Conservation (phyloP, 345 rosid species). For the Excoecaria agallocha region DNA sequence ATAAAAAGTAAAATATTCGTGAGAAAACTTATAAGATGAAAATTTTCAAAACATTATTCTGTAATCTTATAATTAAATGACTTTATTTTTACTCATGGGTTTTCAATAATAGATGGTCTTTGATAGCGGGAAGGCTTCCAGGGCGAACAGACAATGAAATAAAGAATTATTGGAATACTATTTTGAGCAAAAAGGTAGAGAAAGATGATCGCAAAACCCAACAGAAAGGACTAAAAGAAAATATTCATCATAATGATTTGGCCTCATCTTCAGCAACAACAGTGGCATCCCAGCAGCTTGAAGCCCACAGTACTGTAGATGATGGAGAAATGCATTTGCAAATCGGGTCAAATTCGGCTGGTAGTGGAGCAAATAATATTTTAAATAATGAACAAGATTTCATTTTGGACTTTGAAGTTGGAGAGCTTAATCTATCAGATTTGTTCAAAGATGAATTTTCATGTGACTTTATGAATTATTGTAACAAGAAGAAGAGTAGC, state of each 20-base stretch:
- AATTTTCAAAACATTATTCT: too few relatives aligned
- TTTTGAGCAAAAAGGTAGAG: neutral
- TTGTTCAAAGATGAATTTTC: neutral
- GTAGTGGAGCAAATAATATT: too few relatives aligned
- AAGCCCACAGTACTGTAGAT: neutral
- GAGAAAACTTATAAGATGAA: too few relatives aligned
- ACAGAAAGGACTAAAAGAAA: too few relatives aligned
- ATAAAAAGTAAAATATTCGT: too few relatives aligned
- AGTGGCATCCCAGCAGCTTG: neutral
- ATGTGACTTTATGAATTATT: neutral
- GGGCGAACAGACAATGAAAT: slow-evolving; percentile 44
- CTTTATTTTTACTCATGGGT: too few relatives aligned
- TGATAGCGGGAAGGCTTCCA: slow-evolving; percentile 43
- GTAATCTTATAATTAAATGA: too few relatives aligned
- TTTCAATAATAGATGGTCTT: slow-evolving; percentile 13
- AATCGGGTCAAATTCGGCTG: too few relatives aligned
- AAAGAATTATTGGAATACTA: slow-evolving; percentile 33
- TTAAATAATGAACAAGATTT: neutral
- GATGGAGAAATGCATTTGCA: too few relatives aligned
- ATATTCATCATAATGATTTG: too few relatives aligned
- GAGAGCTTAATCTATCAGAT: neutral
- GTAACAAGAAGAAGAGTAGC: neutral
- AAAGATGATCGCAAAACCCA: neutral
- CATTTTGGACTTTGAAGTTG: neutral
- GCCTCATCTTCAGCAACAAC: neutral